Conservation (phyloP, 345 rosid species). For the Populus deltoides region DNA sequence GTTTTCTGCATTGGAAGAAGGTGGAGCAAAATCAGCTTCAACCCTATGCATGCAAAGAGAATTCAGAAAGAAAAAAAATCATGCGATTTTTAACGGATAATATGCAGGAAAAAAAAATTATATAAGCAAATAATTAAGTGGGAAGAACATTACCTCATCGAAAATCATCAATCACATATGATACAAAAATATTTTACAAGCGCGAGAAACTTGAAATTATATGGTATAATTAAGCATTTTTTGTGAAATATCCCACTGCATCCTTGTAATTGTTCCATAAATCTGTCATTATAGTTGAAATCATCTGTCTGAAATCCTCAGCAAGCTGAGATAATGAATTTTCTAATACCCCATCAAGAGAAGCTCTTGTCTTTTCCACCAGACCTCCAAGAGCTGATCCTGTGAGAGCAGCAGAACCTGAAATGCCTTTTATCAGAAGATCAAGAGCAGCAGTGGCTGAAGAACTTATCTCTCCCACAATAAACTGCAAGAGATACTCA, state of each 20-base stretch:
- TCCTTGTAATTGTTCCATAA: slow-evolving; percentile 35
- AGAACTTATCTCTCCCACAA: slow-evolving; percentile 19
- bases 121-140: no score
- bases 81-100: no score
- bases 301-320: slow-evolving; percentile 31
- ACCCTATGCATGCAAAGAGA: no score
- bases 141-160: no score
- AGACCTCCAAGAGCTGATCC: slow-evolving; percentile 22
- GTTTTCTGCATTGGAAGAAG: no score
- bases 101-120: no score
- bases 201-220: neutral
- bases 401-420: slow-evolving; percentile 18
- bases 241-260: slow-evolving; percentile 34
- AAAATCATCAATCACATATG: no score
- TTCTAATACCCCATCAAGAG: slow-evolving; percentile 31
- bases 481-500: slow-evolving; percentile 17
- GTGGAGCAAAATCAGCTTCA: no score
- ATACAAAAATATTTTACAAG: neutral
- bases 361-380: slow-evolving; percentile 28
- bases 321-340: slow-evolving; percentile 30
- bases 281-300: slow-evolving; percentile 22
- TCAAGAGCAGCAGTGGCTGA: slow-evolving; percentile 31
- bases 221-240: slow-evolving; percentile 21
- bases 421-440: slow-evolving; percentile 16
- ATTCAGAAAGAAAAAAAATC: no score